These are phyloP conservation scores for Helminthosporium solani DNA, from an alignment of 2,329 filamentous ascomycete genomes.

Conservation along the genomic window DNA sequence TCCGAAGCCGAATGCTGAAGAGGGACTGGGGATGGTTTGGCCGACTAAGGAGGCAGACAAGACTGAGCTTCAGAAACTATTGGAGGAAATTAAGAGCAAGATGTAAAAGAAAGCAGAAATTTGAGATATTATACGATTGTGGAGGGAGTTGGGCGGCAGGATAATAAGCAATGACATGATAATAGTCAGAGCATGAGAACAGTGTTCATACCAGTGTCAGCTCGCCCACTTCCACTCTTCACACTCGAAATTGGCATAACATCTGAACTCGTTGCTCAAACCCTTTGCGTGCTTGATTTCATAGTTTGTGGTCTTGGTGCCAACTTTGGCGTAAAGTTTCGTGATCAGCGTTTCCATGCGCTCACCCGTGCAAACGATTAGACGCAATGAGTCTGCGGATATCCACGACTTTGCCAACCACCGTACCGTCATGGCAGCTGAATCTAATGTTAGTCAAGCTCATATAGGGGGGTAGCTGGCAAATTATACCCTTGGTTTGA, in stretches of 20 bases:
- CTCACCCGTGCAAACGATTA: constrained; percentile 77
- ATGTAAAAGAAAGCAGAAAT: constrained; percentile 69
- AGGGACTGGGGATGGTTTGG: constrained; percentile 82
- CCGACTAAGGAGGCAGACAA: constrained; percentile 74
- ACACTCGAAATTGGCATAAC: constrained; percentile 76
- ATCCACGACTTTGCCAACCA: constrained; percentile 63
- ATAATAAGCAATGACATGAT: too few species aligned
- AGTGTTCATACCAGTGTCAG: constrained; percentile 10
- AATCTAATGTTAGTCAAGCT: constrained; percentile 2
- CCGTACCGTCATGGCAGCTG: constrained; percentile 71
- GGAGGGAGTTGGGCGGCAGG: too few species aligned
- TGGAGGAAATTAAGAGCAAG: constrained; percentile 84
- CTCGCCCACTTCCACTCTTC: constrained; percentile 43
- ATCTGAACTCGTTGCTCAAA: constrained; percentile 77
- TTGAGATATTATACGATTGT: too few species aligned
- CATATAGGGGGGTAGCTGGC: background rate
- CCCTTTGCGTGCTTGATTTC: constrained; percentile 69
- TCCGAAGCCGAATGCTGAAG: constrained; percentile 81
- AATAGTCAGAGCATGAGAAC: background rate
- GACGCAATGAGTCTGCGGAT: constrained; percentile 27
- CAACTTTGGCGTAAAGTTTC: constrained; percentile 67
- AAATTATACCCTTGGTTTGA: constrained; percentile 66
- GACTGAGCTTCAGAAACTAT: constrained; percentile 75
- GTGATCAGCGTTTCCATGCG: constrained; percentile 66
- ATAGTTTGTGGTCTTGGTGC: constrained; percentile 65